Evolutionary conservation across 2,329 filamentous ascomycete genomes (phyloP), one percentile per base, ranked within the genome.

Genomic region (Anisogramma anomala): DNA sequence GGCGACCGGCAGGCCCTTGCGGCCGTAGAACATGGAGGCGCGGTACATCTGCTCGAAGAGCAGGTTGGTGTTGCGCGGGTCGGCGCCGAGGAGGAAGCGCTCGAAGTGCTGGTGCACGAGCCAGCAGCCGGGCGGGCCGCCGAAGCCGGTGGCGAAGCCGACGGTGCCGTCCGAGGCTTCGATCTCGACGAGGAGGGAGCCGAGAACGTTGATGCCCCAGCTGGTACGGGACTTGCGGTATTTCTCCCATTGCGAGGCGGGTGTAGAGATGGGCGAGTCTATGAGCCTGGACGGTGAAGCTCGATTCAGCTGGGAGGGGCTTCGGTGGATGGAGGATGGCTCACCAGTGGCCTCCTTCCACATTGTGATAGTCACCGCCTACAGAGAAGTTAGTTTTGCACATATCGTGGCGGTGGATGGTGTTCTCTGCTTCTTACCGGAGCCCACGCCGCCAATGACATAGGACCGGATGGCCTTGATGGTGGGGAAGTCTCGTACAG

Each of bases 41-140:
- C 87, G 79, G 68, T 94, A 95, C 88, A 95, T 94, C 61, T 93
- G 86, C 67, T 95, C 88, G 58, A 93, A 95, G 22, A 95, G 69
- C 48, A 88, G 74, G 63, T 94, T 94, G 39, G 85, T 93, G 57
- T 95, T 86, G 52, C 88, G 74, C 9, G 87, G 87, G 59, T 95
- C 88, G 53, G 84, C 80, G 31, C 86, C 87, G 52, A 94, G 72
- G 47, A 95, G 66, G 71, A 95, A 95, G 48, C 88, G 77, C 62
- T 91, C 82, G 59, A 95, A 94, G 64, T 95, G 88, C 62, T 93
- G 82, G 56, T 89, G 82, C 31, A 91, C 82, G 38, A 95, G 74
- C 88, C 88, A 95, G 66, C 88, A 94, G 27, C 84, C 88, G 25
- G 88, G 88, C 13, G 88, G 88, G 1, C 88, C 88, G 58, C 88